Evolutionary conservation across 345 rosid genomes (phyloP).

Genomic region (Corchorus capsularis): DNA sequence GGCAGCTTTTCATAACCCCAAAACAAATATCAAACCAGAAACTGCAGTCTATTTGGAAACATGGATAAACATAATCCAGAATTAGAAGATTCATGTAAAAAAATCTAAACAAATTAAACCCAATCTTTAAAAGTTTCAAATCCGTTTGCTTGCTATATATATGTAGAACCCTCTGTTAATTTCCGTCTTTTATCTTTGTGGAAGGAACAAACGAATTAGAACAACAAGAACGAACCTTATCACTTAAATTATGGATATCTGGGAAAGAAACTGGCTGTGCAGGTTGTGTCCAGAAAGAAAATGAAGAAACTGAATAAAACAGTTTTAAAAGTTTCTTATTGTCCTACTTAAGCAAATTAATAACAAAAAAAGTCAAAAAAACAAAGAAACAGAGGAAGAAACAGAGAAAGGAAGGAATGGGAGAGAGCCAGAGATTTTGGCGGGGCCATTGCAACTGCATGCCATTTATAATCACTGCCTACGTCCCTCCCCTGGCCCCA

Average conservation of each 20-base stretch:
- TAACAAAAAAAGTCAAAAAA: no score
- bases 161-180: background rate
- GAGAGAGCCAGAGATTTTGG: conserved; percentile 22
- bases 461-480: conserved; percentile 9
- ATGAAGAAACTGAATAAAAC: background rate
- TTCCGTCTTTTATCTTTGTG: background rate
- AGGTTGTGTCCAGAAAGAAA: background rate
- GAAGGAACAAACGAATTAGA: background rate
- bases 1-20: background rate
- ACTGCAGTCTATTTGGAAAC: background rate
- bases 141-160: background rate
- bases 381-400: background rate
- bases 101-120: background rate
- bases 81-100: background rate
- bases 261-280: no score
- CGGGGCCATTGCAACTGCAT: conserved; percentile 30
- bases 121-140: background rate
- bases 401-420: background rate
- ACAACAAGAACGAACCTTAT: background rate
- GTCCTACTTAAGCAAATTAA: background rate
- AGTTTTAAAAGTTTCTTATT: background rate
- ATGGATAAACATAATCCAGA: background rate
- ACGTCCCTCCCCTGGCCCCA: background rate
- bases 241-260: background rate
- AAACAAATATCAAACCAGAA: background rate